Evolutionary conservation across 305 asterid genomes (phyloP), one percentile per base, ranked within the genome.

Genomic region (Fraxinus angustifolia): DNA sequence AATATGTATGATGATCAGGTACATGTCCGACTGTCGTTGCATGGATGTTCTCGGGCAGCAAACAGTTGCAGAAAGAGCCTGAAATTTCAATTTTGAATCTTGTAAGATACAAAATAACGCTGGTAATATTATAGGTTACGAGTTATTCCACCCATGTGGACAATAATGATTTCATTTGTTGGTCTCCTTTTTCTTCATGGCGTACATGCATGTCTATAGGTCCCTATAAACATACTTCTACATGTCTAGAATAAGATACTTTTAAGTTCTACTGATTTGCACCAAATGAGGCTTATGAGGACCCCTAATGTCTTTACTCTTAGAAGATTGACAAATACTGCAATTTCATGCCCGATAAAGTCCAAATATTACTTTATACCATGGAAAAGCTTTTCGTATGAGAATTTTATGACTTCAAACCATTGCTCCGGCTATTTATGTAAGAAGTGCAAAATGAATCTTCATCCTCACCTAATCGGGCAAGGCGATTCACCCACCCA

Each of bases 1-100:
- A 87, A 88, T 82, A 84, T 87, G 91, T 85, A 84, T 89, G 91
- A 79, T 85, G 89, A 77, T 92, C 97, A 81, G 97, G 90, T 74
- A 87, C 88, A 86, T 88, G 95, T 28, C 92, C 78, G 85, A 94
- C 91, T 48, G 94, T 75, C 62, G 98, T 83, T 78, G 91, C 88
- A 84, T 94, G 98, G 84, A 96, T 86, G 84, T 87, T 93, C 89
- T 94, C 99, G 45, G 98, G 98, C 80, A 96, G 93, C 82, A 96
- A 86, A 84, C 98, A 96, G 83, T 89, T 94, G 85, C 98, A 96
- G 88, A 92, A 93, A 83, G 98, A 91, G 82, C 99, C 99, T 96
- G 95, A 81, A 87, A 79, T 42, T 36, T 70, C 53, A 73, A 67
- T 35, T 42, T 36, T 62, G 62, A 73, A 67, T 35, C 26, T n/a